Percentiles rank a stretch among this genome's conserved stretches.
Evolutionary conservation across 2,329 filamentous ascomycete species (phyloP).

Genomic region (Pseudogymnoascus sp.): DNA sequence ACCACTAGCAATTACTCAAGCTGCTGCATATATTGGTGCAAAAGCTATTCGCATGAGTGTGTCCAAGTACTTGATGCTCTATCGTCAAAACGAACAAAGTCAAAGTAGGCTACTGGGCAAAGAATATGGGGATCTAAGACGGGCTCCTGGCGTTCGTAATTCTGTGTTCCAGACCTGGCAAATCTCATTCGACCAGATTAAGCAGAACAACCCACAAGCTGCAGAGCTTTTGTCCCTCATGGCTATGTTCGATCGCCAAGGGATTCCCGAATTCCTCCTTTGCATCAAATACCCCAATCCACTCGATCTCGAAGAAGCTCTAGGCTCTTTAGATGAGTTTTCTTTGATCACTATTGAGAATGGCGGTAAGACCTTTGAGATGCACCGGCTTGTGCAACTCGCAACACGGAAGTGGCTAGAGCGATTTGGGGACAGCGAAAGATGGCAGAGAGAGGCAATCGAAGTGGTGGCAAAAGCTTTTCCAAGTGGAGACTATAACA

Average conservation of each 20-base stretch:
- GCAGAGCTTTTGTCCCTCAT: conserved; percentile 5
- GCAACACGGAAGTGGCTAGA: conserved; percentile 14
- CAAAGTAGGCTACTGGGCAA: background rate
- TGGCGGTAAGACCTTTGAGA: background rate
- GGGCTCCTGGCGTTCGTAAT: conserved; percentile 20
- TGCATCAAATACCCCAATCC: background rate
- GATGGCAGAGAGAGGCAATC: conserved; percentile 1
- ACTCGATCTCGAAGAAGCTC: conserved; percentile 28
- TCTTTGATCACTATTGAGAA: background rate
- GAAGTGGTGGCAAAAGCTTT: background rate
- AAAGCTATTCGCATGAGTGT: conserved; percentile 21
- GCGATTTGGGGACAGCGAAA: background rate
- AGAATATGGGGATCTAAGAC: background rate
- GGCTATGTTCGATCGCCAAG: conserved; percentile 3
- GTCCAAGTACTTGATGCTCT: conserved; percentile 34
- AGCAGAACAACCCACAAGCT: background rate
- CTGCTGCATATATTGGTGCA: conserved; percentile 14
- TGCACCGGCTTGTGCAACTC: conserved; percentile 14
- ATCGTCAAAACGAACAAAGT: conserved; percentile 26
- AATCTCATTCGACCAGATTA: conserved; percentile 12
- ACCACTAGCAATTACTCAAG: conserved; percentile 14
- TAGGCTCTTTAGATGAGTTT: conserved; percentile 26
- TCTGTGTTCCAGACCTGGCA: background rate
- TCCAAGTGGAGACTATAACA: conserved; percentile 4
- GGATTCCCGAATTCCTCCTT: conserved; percentile 9